Evolutionary conservation across 768 basidiomycete genomes (phyloP).

Genomic region (Serpula lacrymans): DNA sequence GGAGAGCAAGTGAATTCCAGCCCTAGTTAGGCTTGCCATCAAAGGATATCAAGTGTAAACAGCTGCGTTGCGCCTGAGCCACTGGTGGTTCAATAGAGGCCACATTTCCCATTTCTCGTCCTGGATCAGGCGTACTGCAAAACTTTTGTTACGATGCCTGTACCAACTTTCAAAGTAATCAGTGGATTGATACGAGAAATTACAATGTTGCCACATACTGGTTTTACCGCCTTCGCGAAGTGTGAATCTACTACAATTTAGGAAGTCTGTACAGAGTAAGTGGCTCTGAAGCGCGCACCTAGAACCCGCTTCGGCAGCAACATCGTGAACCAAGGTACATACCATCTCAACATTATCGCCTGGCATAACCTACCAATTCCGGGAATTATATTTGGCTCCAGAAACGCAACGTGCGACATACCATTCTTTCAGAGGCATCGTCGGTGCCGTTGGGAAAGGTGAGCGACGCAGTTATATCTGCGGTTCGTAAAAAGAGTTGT

Average conservation of each 20-base stretch:
- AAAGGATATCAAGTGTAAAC: too few species aligned
- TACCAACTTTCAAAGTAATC: conserved; percentile 60
- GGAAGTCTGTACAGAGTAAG: not conserved
- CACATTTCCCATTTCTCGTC: too few species aligned
- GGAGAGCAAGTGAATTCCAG: too few species aligned
- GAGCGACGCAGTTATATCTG: conserved; percentile 84
- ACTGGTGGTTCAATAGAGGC: too few species aligned
- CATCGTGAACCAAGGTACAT: conserved; percentile 76
- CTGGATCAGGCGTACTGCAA: conserved; percentile 44
- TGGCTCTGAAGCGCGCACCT: conserved; percentile 40
- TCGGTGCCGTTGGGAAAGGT: conserved; percentile 84
- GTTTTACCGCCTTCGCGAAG: conserved; percentile 95
- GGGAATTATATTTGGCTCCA: not conserved
- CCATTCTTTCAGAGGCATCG: conserved; percentile 86
- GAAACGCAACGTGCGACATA: too few species aligned
- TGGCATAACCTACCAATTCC: conserved; percentile 73
- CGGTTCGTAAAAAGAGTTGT: conserved; percentile 93
- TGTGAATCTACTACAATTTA: conserved; percentile 55
- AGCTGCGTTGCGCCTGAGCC: too few species aligned
- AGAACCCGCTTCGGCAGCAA: conserved; percentile 85
- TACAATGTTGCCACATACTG: conserved; percentile 43
- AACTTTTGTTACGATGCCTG: conserved; percentile 90
- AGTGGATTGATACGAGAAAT: conserved; percentile 5
- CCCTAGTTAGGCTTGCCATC: too few species aligned
- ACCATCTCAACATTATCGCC: conserved; percentile 97